These are phyloP conservation scores for Elsinoe australis DNA, from an alignment of 2,329 filamentous ascomycete genomes.

Conservation along the genomic window DNA sequence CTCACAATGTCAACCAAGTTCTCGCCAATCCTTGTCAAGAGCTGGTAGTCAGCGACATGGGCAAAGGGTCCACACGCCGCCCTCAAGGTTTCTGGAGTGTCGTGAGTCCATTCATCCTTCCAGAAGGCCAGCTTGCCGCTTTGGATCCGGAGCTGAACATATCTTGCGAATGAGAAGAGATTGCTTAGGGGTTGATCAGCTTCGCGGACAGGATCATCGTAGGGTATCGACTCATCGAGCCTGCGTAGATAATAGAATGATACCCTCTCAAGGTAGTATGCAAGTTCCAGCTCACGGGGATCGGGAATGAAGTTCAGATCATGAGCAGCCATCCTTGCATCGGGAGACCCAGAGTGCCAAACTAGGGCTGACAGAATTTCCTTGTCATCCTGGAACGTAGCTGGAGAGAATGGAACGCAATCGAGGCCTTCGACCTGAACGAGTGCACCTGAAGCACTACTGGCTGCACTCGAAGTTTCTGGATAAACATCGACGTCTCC, in stretches of 20 bases:
- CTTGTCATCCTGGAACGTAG: neutral
- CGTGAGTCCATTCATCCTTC: neutral
- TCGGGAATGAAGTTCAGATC: neutral
- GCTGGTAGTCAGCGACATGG: neutral
- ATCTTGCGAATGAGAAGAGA: neutral
- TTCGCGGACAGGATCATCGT: neutral
- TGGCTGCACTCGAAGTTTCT: neutral
- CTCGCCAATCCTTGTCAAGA: constrained; percentile 25
- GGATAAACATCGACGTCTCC: constrained; percentile 1
- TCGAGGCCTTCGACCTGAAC: constrained; percentile 10
- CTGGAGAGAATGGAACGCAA: constrained; percentile 2
- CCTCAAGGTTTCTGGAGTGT: neutral
- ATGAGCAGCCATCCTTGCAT: constrained; percentile 3
- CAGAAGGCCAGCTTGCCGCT: neutral
- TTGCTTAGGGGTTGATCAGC: neutral
- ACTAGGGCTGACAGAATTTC: constrained; percentile 5
- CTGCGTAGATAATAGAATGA: constrained; percentile 10
- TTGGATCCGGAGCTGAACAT: neutral
- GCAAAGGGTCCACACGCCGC: neutral
- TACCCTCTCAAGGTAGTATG: constrained; percentile 1
- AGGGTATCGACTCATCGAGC: neutral
- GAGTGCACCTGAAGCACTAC: neutral
- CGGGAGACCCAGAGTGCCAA: neutral
- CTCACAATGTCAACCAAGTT: constrained; percentile 31
- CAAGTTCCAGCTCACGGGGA: neutral